phyloP scores from a whole-genome alignment of 495 filamentous ascomycete species.

The Podospora pseudocomata region DNA sequence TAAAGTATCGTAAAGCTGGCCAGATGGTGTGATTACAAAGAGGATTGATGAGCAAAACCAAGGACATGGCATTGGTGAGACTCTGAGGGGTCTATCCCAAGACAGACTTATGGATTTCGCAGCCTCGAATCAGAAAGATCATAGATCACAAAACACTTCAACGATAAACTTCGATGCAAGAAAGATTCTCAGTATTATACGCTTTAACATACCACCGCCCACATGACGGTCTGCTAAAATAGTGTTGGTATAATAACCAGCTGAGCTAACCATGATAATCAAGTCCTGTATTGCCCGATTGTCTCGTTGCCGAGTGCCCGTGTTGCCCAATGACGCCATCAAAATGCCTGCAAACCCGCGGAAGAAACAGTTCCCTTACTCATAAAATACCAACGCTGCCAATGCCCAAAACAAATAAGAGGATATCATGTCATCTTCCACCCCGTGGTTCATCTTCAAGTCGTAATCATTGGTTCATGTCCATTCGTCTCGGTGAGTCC shows the following conservation, averaged over 20 bases:
- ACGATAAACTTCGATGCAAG: no score
- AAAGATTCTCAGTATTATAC: no score
- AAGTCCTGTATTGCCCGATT: not conserved
- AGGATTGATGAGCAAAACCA: no score
- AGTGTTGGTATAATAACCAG: not conserved
- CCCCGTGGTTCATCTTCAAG: slow-evolving; percentile 24
- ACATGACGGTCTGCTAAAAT: not conserved
- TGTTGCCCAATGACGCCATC: slow-evolving; percentile 9
- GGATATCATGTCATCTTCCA: not conserved
- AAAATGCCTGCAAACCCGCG: slow-evolving; percentile 7
- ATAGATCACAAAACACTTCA: no score
- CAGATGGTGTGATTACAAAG: no score
- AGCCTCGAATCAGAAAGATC: no score
- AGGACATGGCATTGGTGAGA: no score
- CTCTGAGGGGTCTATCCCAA: no score
- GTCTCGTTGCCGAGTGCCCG: not conserved
- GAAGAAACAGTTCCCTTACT: not conserved
- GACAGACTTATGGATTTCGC: no score
- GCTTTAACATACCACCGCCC: not conserved
- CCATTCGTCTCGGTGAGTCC: slow-evolving; percentile 31
- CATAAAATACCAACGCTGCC: not conserved
- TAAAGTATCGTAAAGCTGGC: no score
- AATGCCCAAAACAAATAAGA: not conserved
- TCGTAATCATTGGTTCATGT: slow-evolving; percentile 60
- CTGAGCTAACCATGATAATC: not conserved